Base-by-base conservation (phyloP, 129 eudicot species). In the Ambrosia artemisiifolia region DNA sequence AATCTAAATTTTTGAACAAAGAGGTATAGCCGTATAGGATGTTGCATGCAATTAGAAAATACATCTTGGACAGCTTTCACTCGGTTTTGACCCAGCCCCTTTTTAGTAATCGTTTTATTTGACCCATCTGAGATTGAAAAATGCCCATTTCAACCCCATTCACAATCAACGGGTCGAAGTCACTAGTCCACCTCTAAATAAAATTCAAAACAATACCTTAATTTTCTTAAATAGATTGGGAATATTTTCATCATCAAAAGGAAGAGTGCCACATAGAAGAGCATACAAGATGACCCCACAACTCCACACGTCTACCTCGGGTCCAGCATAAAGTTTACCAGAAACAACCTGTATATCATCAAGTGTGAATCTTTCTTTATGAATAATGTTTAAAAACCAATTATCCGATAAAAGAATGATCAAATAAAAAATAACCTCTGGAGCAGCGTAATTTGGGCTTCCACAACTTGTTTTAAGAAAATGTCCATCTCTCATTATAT, bases 361-460 rank as follows among this genome's bases (percentile, higher is more conserved):
- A 51, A 32, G 59, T 44, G n/a, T 60, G 50, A 13, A 40, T 54
- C 16, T 36, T 72, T 54, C 16, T 36, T 72, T 16, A 69, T 10
- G 8, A 5, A 11, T 46, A 24, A 54, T 47, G 10, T 55, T 19
- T 9, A 33, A 19, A 48, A 16, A 30, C 18, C 40, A 11, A 1
- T 19, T 6, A 56, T 51, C 19, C 2, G 13, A 43, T 2, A 24
- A n/a, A 3, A 3, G 36, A 24, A 42, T n/a, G 13, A 68, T 28
- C 6, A 38, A 65, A 47, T 28, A 36, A 28, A 73, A 40, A 33
- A 40, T 11, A 71, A 91, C 97, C 97, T 91, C 97, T 6, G 97
- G 97, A 42, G 97, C 97, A 69, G 95, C 97, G 74, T 91, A 91
- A 74, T 91, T 91, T 20, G 97, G 97, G 82, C 95, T 91, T 72